Base-by-base conservation (phyloP, 106 monocot species). In the Dioscorea alata region DNA sequence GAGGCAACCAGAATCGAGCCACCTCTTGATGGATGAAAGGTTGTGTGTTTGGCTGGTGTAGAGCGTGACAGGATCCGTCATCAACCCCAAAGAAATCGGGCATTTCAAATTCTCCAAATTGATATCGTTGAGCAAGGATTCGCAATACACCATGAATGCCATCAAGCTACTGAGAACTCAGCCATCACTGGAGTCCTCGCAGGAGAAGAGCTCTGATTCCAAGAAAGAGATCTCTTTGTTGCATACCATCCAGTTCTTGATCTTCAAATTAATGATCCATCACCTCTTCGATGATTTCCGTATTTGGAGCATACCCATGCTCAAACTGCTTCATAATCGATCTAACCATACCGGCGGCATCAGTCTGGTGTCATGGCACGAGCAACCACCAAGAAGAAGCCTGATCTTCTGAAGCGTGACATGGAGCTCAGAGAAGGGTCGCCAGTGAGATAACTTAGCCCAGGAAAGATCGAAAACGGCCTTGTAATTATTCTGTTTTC, bases 21-120 rank as follows among this genome's bases (percentile, higher is more conserved):
- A 97, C 50, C 68, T 70, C 18, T 57, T 21, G 66, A 97, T 97
- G 4, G 97, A 97, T 1, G 50, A 28, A 6, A 92, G 84, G 65
- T 92, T 86, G 69, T 92, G 92, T n/a, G 97, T 97, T 57, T 89
- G 92, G 6, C 97, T 92, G 1, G 97, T 89, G 31, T 74, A 73
- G 8, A 97, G 70, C 15, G 83, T 92, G 19, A 97, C 97, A 0
- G 97, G 92, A 52, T 97, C 92, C 0, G 60, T 59, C 97, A 97
- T 97, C 54, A 90, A 65, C 51, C 92, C 92, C 5, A 97, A 83
- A 3, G 89, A 85, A 28, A 97, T 97, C 2, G 97, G 92, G 67
- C 97, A 97, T 42, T 60, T 70, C 59, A 97, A 69, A 10, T 66
- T 49, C 0, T 92, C 97, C 21, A 63, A 65, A 15, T 74, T 76